phyloP scores from a whole-genome alignment of 2,329 filamentous ascomycete genomes.

The Aspergillus sp. region DNA sequence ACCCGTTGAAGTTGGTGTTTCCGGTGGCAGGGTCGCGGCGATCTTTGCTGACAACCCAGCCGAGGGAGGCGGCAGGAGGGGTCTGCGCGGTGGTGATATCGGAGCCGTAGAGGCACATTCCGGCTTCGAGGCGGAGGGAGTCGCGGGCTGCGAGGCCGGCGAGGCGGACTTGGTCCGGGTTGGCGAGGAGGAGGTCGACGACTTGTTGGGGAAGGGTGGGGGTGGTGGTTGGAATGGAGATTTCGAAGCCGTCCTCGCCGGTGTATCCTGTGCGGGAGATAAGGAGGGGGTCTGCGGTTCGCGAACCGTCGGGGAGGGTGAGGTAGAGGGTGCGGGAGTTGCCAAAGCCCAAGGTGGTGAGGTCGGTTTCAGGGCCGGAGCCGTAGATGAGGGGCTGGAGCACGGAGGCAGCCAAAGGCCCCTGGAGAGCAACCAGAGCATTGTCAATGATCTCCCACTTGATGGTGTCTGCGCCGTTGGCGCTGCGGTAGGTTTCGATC shows the following conservation, averaged over 20 bases:
- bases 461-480: constrained; percentile 49
- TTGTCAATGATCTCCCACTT: constrained; percentile 65
- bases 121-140: constrained; percentile 86
- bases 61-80: constrained; percentile 58
- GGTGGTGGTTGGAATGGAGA: constrained; percentile 69
- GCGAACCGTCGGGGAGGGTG: constrained; percentile 50
- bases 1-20: constrained; percentile 72
- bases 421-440: constrained; percentile 84
- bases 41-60: constrained; percentile 80
- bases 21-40: constrained; percentile 48
- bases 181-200: constrained; percentile 61
- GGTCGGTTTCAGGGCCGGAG: constrained; percentile 43
- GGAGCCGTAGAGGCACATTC: constrained; percentile 99
- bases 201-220: constrained; percentile 42
- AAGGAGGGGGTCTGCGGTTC: constrained; percentile 51
- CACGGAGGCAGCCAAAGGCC: constrained; percentile 66
- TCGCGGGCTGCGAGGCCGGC: constrained; percentile 88
- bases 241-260: constrained; percentile 96
- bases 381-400: constrained; percentile 57
- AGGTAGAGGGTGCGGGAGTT: constrained; percentile 62
- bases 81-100: constrained; percentile 77
- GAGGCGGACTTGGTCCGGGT: constrained; percentile 63
- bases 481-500: constrained; percentile 54
- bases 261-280: constrained; percentile 91
- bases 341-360: constrained; percentile 75